These are phyloP conservation scores for Claviceps pazoutovae DNA, from an alignment of 2,329 filamentous ascomycete species.

Conservation along the genomic window DNA sequence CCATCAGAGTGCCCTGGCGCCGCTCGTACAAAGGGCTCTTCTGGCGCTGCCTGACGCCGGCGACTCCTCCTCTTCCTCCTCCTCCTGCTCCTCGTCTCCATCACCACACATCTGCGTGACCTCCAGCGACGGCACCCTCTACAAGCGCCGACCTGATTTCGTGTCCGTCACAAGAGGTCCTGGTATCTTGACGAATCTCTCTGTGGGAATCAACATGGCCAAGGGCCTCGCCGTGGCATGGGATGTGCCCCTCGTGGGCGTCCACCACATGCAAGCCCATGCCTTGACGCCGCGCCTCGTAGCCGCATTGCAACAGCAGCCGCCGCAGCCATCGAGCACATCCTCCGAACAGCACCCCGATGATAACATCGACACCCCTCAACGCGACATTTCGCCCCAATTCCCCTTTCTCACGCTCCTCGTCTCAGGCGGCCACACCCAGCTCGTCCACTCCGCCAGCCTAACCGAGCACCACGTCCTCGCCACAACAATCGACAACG, in stretches of 20 bases:
- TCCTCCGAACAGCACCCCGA: neutral
- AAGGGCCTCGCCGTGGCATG: slow-evolving; percentile 80
- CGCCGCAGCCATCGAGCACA: neutral
- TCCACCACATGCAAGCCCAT: slow-evolving; percentile 97
- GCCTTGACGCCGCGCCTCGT: slow-evolving; percentile 75
- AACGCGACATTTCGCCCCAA: neutral
- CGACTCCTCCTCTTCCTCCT: neutral
- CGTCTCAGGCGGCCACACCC: slow-evolving; percentile 83
- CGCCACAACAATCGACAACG: slow-evolving; percentile 61
- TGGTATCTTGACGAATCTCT: slow-evolving; percentile 69
- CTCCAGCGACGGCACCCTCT: neutral
- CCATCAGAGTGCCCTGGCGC: slow-evolving; percentile 58
- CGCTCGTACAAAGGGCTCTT: slow-evolving; percentile 53
- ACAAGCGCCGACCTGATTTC: slow-evolving; percentile 52
- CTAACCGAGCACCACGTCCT: slow-evolving; percentile 60
- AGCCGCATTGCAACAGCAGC: slow-evolving; percentile 34
- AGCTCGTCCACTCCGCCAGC: slow-evolving; percentile 61
- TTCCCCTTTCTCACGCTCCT: slow-evolving; percentile 85
- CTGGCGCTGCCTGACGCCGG: slow-evolving; percentile 27
- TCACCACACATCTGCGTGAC: neutral
- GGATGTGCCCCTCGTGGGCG: slow-evolving; percentile 67
- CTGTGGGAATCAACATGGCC: slow-evolving; percentile 65
- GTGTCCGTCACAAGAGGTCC: slow-evolving; percentile 84
- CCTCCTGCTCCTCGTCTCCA: neutral
- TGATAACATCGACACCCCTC: slow-evolving; percentile 24